Percentiles rank a stretch among this genome's conserved stretches.
phyloP scores from a whole-genome alignment of 2,329 filamentous ascomycete species.

The Nothopassalora personata region DNA sequence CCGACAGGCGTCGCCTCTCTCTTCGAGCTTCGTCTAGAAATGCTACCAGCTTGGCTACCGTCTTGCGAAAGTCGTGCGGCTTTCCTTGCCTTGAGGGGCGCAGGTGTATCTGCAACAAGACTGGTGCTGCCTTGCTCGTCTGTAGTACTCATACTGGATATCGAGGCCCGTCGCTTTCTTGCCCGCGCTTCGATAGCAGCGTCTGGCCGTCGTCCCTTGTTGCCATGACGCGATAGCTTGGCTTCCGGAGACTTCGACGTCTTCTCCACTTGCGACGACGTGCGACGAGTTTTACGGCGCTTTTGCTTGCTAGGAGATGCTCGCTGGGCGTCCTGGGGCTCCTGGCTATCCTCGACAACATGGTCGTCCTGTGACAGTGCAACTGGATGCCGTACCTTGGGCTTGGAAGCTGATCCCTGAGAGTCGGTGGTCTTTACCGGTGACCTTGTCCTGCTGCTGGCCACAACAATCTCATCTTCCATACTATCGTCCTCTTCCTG shows the following conservation, averaged over 20 bases:
- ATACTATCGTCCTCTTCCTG: slow-evolving; percentile 32
- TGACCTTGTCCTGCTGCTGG: slow-evolving; percentile 20
- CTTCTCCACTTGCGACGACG: slow-evolving; percentile 18
- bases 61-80: slow-evolving; percentile 2
- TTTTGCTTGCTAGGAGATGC: slow-evolving; percentile 20
- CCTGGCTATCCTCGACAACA: not conserved
- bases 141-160: slow-evolving; percentile 11
- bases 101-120: slow-evolving; percentile 18
- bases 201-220: not conserved
- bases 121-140: slow-evolving; percentile 1
- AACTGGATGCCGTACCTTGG: not conserved
- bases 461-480: slow-evolving; percentile 39
- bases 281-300: slow-evolving; percentile 26
- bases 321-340: not conserved
- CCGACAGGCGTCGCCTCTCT: not conserved
- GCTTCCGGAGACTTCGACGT: slow-evolving; percentile 17
- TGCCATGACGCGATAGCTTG: no score
- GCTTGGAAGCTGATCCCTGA: not conserved
- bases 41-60: not conserved
- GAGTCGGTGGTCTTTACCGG: not conserved
- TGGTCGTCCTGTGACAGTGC: not conserved
- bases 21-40: not conserved
- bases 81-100: slow-evolving; percentile 24
- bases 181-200: no score
- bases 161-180: slow-evolving; percentile 29